A percentile compares a stretch with the other conserved stretches of the same genome.
phyloP scores from a whole-genome alignment of 345 rosid species.

The sweet orange (Citrus sinensis) region DNA sequence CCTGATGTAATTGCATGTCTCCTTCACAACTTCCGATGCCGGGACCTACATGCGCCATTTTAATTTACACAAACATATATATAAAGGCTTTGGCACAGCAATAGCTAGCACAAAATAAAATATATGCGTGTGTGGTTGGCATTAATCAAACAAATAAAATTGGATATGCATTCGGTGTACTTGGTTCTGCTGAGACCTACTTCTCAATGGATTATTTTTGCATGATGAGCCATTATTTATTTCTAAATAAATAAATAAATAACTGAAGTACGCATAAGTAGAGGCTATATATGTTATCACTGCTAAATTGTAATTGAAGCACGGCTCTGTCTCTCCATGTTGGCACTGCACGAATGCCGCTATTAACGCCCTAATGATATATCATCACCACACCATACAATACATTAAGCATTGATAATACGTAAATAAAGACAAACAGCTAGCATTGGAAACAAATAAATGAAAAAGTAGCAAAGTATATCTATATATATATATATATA shows the following conservation, averaged over 20 bases:
- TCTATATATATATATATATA: slow-evolving; percentile 10
- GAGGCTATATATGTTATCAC: too few species aligned
- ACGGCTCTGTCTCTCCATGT: too few species aligned
- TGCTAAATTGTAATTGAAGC: too few species aligned
- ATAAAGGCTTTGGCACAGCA: too few species aligned
- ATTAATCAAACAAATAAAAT: too few species aligned
- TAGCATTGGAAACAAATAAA: neutral
- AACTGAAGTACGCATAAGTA: too few species aligned
- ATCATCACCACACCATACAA: too few species aligned
- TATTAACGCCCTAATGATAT: neutral
- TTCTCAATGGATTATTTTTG: too few species aligned
- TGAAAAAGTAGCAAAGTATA: neutral
- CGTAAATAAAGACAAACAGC: neutral
- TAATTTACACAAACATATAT: neutral
- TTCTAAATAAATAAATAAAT: too few species aligned
- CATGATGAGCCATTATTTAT: too few species aligned
- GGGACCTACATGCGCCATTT: slow-evolving; percentile 26
- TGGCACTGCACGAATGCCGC: neutral
- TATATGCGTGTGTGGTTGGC: neutral
- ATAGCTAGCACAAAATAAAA: neutral
- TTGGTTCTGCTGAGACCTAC: too few species aligned
- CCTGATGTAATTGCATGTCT: slow-evolving; percentile 49
- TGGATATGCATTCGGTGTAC: too few species aligned
- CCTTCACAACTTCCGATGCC: slow-evolving; percentile 40
- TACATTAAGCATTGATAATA: neutral